Conservation (phyloP, 495 filamentous ascomycete species). For the Penicillium simplicissimum region DNA sequence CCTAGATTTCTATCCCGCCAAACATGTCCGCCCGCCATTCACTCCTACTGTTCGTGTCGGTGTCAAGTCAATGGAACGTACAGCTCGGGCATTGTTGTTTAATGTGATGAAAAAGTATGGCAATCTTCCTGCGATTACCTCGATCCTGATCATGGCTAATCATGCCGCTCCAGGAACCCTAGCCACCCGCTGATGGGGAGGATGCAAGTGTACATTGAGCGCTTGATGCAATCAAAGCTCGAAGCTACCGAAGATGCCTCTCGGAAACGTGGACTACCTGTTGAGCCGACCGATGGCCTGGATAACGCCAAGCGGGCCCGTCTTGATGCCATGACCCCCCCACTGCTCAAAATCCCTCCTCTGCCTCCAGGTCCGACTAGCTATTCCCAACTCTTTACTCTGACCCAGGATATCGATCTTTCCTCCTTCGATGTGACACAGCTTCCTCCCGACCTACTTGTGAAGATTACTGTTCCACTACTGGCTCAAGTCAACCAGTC, state of each 20-base stretch:
- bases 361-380: slow-evolving; percentile 72
- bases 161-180: slow-evolving; percentile 56
- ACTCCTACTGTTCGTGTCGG: slow-evolving; percentile 77
- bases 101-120: slow-evolving; percentile 75
- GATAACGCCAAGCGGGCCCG: slow-evolving; percentile 71
- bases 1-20: slow-evolving; percentile 89
- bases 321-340: slow-evolving; percentile 55
- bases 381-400: slow-evolving; percentile 76
- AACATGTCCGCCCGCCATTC: slow-evolving; percentile 71
- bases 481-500: slow-evolving; percentile 63
- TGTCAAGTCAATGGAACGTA: slow-evolving; percentile 91
- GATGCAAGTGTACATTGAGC: slow-evolving; percentile 81
- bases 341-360: slow-evolving; percentile 60
- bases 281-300: slow-evolving; percentile 65
- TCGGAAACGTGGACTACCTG: slow-evolving; percentile 72
- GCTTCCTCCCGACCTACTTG: slow-evolving; percentile 69
- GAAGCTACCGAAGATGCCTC: slow-evolving; percentile 72
- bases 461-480: slow-evolving; percentile 73
- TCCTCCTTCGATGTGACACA: slow-evolving; percentile 80
- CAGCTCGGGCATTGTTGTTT: slow-evolving; percentile 75
- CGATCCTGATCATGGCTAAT: slow-evolving; percentile 1
- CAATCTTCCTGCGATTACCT: neutral
- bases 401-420: slow-evolving; percentile 71
- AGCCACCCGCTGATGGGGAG: slow-evolving; percentile 64
- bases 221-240: slow-evolving; percentile 68